These are phyloP conservation scores for Boletus smithii DNA, from an alignment of 1,284 basidiomycete species.

Conservation along the genomic window DNA sequence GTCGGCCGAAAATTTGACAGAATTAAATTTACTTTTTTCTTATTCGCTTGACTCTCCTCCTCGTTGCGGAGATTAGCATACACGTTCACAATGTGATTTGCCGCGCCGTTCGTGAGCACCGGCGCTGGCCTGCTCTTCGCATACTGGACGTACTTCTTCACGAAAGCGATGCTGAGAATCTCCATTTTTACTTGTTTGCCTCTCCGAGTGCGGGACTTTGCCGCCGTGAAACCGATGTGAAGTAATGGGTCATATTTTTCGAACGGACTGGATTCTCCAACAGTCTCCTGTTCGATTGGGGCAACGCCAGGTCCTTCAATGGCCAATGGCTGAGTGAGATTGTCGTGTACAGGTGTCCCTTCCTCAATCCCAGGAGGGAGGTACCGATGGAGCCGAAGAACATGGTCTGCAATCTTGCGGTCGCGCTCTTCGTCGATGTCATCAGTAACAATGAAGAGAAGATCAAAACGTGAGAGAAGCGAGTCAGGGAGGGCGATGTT, in stretches of 20 bases:
- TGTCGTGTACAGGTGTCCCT: conserved; percentile 87
- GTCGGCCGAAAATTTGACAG: conserved; percentile 6
- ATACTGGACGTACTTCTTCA: conserved; percentile 99
- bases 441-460: conserved; percentile 97
- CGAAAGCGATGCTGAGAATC: conserved; percentile 89
- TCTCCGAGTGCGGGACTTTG: conserved; percentile 55
- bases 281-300: conserved; percentile 48
- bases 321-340: conserved; percentile 81
- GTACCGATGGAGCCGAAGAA: conserved; percentile 96
- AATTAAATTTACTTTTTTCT: conserved; percentile 69
- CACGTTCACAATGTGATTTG: conserved; percentile 91
- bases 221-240: conserved; percentile 74
- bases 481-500: conserved; percentile 99
- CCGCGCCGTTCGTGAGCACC: conserved; percentile 86
- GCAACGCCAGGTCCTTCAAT: conserved; percentile 72
- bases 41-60: conserved; percentile 79
- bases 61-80: conserved; percentile 94
- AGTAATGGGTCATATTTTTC: conserved; percentile 97
- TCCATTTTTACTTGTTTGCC: conserved; percentile 70
- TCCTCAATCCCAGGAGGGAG: conserved; percentile 95
- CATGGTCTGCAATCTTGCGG: conserved; percentile 95
- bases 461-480: conserved; percentile 96
- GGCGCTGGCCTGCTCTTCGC: conserved; percentile 89
- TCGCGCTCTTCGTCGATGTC: conserved; percentile 96
- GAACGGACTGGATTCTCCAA: conserved; percentile 75